Evolutionary conservation across 2,329 filamentous ascomycete genomes (phyloP).

Genomic region (Epicoccum sorghinum): DNA sequence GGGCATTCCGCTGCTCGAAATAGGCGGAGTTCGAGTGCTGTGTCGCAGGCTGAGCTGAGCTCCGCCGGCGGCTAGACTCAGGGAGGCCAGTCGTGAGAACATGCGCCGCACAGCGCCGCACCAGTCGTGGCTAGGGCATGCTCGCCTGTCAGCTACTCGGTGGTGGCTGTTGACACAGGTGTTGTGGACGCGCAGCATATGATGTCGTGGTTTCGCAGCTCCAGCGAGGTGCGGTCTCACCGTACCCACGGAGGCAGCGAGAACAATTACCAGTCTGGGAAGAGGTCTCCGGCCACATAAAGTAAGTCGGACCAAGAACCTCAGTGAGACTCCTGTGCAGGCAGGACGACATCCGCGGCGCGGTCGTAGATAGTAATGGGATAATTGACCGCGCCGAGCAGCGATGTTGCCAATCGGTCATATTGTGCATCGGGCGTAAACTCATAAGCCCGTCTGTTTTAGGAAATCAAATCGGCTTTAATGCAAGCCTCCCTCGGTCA

Average conservation of each 20-base stretch:
- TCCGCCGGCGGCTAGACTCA: slow-evolving; percentile 4
- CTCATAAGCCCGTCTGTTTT: neutral
- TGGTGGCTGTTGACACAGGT: neutral
- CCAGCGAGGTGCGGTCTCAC: no score
- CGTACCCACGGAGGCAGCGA: no score
- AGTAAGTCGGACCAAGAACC: no score
- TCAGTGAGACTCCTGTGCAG: no score
- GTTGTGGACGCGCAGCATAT: neutral
- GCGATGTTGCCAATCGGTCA: neutral
- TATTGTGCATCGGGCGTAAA: neutral
- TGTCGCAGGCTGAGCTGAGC: slow-evolving; percentile 11
- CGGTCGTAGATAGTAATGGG: neutral
- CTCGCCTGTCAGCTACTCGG: neutral
- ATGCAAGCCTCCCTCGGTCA: neutral
- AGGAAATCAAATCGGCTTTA: neutral
- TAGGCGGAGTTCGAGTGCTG: slow-evolving; percentile 1
- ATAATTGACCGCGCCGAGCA: neutral
- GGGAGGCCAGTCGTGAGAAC: neutral
- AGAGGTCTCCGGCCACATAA: no score
- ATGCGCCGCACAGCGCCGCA: slow-evolving; percentile 9
- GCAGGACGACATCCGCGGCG: neutral
- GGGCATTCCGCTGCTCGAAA: slow-evolving; percentile 3
- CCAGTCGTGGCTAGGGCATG: slow-evolving; percentile 4
- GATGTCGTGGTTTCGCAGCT: no score
- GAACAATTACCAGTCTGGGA: no score